Evolutionary conservation across 768 basidiomycete species (phyloP), one percentile per base, ranked within the genome.

Genomic region (Fistulinella prunicolor): DNA sequence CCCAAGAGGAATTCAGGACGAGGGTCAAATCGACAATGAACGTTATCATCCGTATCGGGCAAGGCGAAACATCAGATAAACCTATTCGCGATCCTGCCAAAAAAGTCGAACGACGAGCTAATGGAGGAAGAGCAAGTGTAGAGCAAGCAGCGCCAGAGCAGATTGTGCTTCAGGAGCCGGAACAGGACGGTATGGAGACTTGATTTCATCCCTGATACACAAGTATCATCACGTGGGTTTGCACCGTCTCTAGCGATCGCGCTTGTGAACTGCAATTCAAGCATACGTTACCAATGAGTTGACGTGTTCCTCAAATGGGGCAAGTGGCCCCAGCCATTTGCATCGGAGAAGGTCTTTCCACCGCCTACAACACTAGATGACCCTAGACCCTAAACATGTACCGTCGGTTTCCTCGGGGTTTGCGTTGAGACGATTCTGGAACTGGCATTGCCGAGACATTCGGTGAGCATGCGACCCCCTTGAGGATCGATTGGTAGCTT

Each of bases 1-100:
- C 79, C 37, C 73, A 76, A 13, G 81, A 88, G 53, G 67, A 67
- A 16, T 72, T 74, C 46, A 77, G 78, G 52, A 82, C 80, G 19
- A 77, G 89, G 42, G 75, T 76, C 49, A 92, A 91, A 63, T 89
- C 87, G 14, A 80, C 80, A 14, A 70, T 91, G 29, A 74, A 73
- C 41, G 66, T 87, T 21, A 65, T 78, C 32, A 71, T 91, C 39
- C 80, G 68, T 50, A 76, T 89, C 39, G 82, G 83, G 9, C 77
- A 82, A 43, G 84, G 80, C n/a, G 70, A 77, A 53, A 73, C 65
- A 5, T 40, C 70, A 14, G 43, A 38, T 13, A 46, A 39, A n/a
- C 16, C 45, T 42, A 30, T 39, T 21, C 36, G 36, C 29, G 50
- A 43, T 37, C 37, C 55, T 24, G 38, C 42, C 42, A 44, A 46